phyloP scores from a whole-genome alignment of 116 monocot genomes.

The Trichopus zeylanicus region DNA sequence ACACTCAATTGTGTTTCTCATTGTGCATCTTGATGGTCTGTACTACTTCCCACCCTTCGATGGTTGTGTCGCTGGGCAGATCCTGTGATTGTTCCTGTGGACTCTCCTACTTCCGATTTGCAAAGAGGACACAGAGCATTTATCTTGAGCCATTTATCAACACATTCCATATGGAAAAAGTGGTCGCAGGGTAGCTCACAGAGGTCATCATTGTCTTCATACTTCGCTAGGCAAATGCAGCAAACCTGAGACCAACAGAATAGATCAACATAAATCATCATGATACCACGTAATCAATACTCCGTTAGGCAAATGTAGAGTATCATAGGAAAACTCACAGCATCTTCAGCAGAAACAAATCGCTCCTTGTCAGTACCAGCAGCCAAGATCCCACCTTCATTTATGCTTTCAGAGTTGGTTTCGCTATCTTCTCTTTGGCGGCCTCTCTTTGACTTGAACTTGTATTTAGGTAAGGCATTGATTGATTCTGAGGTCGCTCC shows the following conservation, averaged over 20 bases:
- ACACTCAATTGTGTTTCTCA: no score
- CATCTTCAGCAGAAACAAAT: conserved; percentile 62
- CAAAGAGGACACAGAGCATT: conserved; percentile 52
- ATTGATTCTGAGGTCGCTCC: conserved; percentile 59
- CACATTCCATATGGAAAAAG: conserved; percentile 52
- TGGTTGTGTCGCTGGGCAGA: neutral
- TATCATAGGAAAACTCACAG: conserved; percentile 54
- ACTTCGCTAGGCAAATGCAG: conserved; percentile 57
- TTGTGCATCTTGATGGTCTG: neutral
- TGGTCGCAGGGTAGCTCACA: conserved; percentile 54
- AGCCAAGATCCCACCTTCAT: conserved; percentile 54
- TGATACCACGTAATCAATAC: no score
- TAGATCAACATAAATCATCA: neutral
- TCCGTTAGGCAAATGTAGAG: no score
- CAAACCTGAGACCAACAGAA: conserved; percentile 45
- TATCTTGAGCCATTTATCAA: conserved; percentile 62
- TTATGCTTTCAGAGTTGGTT: conserved; percentile 12
- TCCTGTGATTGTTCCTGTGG: neutral
- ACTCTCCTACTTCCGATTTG: conserved; percentile 32
- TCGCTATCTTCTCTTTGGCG: conserved; percentile 19
- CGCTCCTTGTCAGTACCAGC: conserved; percentile 65
- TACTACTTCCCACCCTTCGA: conserved; percentile 8
- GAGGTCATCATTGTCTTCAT: conserved; percentile 42
- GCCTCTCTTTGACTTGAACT: conserved; percentile 41
- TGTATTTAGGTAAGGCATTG: conserved; percentile 52